Conservation (phyloP, 140 eudicot genomes). For the Ambrosia hybrid region DNA sequence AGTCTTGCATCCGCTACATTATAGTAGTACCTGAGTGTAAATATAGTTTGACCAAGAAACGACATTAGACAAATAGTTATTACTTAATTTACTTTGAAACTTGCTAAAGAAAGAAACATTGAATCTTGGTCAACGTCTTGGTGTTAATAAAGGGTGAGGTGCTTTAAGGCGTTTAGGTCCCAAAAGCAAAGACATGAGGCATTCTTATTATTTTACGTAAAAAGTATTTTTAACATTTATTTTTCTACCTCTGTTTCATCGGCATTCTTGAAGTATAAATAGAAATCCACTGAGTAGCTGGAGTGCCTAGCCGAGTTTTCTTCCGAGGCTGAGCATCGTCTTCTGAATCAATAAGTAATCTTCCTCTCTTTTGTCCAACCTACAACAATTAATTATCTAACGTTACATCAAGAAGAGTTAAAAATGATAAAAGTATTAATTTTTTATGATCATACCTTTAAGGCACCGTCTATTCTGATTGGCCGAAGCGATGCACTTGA, state of each 20-base stretch:
- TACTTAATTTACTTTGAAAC: not conserved
- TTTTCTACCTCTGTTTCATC: constrained; percentile 56
- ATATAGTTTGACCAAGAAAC: constrained; percentile 5
- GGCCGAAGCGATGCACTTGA: constrained; percentile 64
- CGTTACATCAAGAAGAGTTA: constrained; percentile 2
- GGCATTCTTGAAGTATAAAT: constrained; percentile 52
- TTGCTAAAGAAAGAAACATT: constrained; percentile 10
- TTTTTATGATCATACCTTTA: constrained; percentile 42
- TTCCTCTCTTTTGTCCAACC: constrained; percentile 78
- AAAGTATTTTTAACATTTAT: not conserved
- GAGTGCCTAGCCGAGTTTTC: constrained; percentile 58
- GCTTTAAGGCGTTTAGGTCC: not conserved
- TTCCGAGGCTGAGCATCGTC: constrained; percentile 63
- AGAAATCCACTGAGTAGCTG: constrained; percentile 65
- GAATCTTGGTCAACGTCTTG: constrained; percentile 1
- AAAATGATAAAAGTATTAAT: not conserved
- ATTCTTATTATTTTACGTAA: not conserved
- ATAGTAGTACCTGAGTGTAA: constrained; percentile 46
- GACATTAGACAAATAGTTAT: not conserved
- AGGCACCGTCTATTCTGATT: constrained; percentile 64
- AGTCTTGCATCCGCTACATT: constrained; percentile 60
- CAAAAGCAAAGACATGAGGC: not conserved
- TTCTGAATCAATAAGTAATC: constrained; percentile 50
- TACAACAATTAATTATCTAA: constrained; percentile 20
- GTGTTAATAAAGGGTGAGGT: not conserved